Evolutionary conservation across 176 grass and related monocot genomes (phyloP).

Genomic region (Themeda triandra): DNA sequence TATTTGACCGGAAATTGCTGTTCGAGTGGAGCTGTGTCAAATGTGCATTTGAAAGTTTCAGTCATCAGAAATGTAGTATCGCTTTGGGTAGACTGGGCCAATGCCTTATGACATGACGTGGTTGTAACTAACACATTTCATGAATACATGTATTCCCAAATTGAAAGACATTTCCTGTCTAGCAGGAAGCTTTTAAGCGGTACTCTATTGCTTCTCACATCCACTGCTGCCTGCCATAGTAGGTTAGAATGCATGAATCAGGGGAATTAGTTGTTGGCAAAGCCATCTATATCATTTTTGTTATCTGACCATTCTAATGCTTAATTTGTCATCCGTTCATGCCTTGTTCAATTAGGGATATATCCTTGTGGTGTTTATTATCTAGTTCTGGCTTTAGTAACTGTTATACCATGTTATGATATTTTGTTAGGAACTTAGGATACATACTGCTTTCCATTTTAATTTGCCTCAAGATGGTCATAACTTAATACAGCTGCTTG

Average conservation of each 20-base stretch:
- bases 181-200: not conserved
- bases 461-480: not conserved
- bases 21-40: not conserved
- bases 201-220: not conserved
- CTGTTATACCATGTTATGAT: not conserved
- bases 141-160: not conserved
- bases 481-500: not conserved
- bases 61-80: not conserved
- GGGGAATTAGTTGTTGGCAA: not conserved
- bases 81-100: not conserved
- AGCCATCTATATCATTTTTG: not conserved
- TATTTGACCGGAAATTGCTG: not conserved
- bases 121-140: not conserved
- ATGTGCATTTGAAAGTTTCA: not conserved
- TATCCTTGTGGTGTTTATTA: not conserved
- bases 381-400: not conserved
- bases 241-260: not conserved
- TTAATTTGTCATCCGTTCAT: not conserved
- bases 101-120: not conserved
- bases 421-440: not conserved
- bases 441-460: not conserved
- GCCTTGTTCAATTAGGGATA: not conserved
- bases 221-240: not conserved
- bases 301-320: not conserved
- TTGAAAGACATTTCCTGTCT: not conserved